A percentile compares a stretch with the other conserved stretches of the same genome.
Conservation (phyloP, 2,329 filamentous ascomycete species). For the Mycosphaerella arachidis region DNA sequence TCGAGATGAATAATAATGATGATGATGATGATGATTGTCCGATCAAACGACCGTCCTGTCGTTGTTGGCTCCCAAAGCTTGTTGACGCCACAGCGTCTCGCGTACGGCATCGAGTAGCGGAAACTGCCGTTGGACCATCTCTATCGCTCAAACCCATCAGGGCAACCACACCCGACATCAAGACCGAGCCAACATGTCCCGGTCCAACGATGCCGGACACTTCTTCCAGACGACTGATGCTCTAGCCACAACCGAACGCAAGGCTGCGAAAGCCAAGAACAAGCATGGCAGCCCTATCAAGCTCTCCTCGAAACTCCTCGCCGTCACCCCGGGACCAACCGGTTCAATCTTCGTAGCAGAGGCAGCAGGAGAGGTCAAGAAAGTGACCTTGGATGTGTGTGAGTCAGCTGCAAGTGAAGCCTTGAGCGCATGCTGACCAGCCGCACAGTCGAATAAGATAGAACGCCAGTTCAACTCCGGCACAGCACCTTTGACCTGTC, state of each 20-base stretch:
- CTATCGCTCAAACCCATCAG: too few relatives aligned
- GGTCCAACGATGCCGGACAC: slow-evolving; percentile 68
- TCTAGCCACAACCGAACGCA: slow-evolving; percentile 52
- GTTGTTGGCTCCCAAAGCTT: too few relatives aligned
- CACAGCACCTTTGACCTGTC: slow-evolving; percentile 71
- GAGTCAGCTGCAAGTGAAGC: slow-evolving; percentile 25
- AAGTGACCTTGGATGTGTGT: slow-evolving; percentile 71
- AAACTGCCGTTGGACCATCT: too few relatives aligned
- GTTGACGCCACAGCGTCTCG: too few relatives aligned
- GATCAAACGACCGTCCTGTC: too few relatives aligned
- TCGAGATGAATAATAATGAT: too few relatives aligned
- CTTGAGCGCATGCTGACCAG: background rate
- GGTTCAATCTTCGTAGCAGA: slow-evolving; percentile 71
- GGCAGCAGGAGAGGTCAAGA: slow-evolving; percentile 74
- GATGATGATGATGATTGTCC: too few relatives aligned
- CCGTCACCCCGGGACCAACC: slow-evolving; percentile 55
- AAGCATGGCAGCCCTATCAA: slow-evolving; percentile 75
- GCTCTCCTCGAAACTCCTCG: slow-evolving; percentile 81
- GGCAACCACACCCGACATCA: background rate
- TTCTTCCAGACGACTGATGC: slow-evolving; percentile 84
- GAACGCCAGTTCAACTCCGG: slow-evolving; percentile 63
- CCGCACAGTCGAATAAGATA: slow-evolving; percentile 42
- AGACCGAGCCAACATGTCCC: slow-evolving; percentile 48
- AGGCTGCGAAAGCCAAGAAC: slow-evolving; percentile 72
- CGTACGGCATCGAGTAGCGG: too few relatives aligned